A percentile compares a stretch with the other conserved stretches of the same genome.
These are phyloP conservation scores for Microbotryomycetes sp. DNA, from an alignment of 1,284 basidiomycete genomes.

Conservation along the genomic window DNA sequence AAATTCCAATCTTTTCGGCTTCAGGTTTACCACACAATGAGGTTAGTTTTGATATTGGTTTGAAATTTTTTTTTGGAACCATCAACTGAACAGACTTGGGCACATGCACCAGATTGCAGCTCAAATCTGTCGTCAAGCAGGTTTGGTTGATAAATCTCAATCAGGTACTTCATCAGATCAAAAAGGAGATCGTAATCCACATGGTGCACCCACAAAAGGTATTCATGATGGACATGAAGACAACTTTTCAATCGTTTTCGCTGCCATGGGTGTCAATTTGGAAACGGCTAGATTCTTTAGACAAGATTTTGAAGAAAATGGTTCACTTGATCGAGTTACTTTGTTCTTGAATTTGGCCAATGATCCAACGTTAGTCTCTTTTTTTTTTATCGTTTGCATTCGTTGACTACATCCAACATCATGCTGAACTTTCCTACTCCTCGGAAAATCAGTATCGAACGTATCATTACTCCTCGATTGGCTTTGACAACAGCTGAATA, in stretches of 20 bases:
- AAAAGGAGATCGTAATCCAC: constrained; percentile 34
- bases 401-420: background rate
- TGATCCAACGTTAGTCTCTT: constrained; percentile 69
- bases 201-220: constrained; percentile 74
- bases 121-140: constrained; percentile 99
- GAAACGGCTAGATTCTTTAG: constrained; percentile 99
- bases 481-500: constrained; percentile 98
- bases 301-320: constrained; percentile 99
- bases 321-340: constrained; percentile 93
- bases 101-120: constrained; percentile 84
- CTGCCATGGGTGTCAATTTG: constrained; percentile 99
- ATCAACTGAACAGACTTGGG: background rate
- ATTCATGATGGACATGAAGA: constrained; percentile 99
- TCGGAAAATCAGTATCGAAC: constrained; percentile 81
- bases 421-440: background rate
- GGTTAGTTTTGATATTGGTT: constrained; percentile 47
- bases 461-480: constrained; percentile 98
- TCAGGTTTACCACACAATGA: constrained; percentile 99
- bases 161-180: background rate
- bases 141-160: constrained; percentile 67
- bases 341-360: constrained; percentile 99
- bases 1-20: constrained; percentile 99
- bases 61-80: constrained; percentile 1
- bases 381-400: background rate
- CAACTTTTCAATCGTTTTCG: constrained; percentile 99